Evolutionary conservation across 345 rosid species (phyloP).

Genomic region (Populus euphratica): DNA sequence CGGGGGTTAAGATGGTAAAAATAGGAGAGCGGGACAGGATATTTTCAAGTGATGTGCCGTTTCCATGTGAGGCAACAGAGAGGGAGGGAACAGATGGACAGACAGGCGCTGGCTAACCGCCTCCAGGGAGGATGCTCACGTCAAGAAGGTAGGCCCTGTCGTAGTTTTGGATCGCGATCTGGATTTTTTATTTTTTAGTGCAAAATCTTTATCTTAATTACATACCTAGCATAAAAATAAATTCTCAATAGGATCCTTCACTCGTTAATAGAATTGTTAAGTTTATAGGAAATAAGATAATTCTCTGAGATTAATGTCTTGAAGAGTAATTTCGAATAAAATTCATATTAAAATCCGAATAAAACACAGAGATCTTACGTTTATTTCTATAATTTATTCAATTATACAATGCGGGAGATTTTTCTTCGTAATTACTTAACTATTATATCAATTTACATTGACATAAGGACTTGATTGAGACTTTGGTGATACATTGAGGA

Average conservation of each 20-base stretch:
- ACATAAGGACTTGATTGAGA: too few species aligned
- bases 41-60: conserved; percentile 18
- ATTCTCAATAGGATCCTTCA: not conserved
- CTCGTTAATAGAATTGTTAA: not conserved
- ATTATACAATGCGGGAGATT: too few species aligned
- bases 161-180: not conserved
- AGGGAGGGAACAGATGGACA: conserved; percentile 17
- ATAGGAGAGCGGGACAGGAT: conserved; percentile 27
- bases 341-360: too few species aligned
- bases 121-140: conserved; percentile 18
- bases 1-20: conserved; percentile 14
- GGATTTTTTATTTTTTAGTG: not conserved
- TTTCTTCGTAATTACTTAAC: too few species aligned
- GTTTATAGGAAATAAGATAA: not conserved
- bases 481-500: too few species aligned
- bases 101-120: conserved; percentile 8
- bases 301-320: too few species aligned
- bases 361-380: too few species aligned
- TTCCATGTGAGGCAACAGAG: conserved; percentile 12
- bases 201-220: not conserved
- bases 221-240: too few species aligned
- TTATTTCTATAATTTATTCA: too few species aligned
- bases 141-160: conserved; percentile 10
- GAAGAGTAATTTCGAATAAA: too few species aligned
- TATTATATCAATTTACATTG: too few species aligned